Evolutionary conservation across 495 filamentous ascomycete genomes (phyloP), one percentile per base, ranked within the genome.

Genomic region (Daldinia childiae): DNA sequence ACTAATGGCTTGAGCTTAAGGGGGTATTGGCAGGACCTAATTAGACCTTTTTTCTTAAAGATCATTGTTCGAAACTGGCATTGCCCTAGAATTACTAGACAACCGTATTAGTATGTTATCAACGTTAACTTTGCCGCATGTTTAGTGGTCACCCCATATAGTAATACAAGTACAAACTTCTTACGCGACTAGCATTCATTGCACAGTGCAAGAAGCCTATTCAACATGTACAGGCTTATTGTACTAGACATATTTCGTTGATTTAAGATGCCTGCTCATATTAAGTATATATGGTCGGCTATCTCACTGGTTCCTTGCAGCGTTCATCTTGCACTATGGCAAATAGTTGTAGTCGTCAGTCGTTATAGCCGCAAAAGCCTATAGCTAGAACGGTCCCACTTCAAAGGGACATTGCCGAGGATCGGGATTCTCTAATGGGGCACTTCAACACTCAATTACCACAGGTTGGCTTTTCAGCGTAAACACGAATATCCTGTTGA

Each of bases 281-380:
- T 55, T 51, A 64, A 50, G 24, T 65, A 66, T 50, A 65, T 50
- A 41, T 56, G 39, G 17, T 30, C 38, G 30, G 39, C 39, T 29
- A 38, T 50, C 39, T 54, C 11, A 21, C 29, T 21, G 5, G 39
- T 52, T 62, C 29, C 59, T 62, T 30, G 29, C 24, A 50, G 48
- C 27, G 21, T 57, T 24, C 32, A 34, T 43, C 24, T 59, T 17
- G 21, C 12, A 27, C 8, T 29, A 15, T 50, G 39, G 38, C 36
- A 57, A 26, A 12, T 17, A 24, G 21, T 21, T 19, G 21, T 45
- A 50, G 11, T 38, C 29, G 19, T 30, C 14, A 38, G 38, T 34
- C 65, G 3, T 48, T 21, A 48, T 48, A 9, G 6, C 9, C 21
- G 14, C 4, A 24, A 30, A 34, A 34, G 24, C 36, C 24, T 30